Base-by-base conservation (phyloP, 768 basidiomycete genomes). In the Tricholoma saponaceum region DNA sequence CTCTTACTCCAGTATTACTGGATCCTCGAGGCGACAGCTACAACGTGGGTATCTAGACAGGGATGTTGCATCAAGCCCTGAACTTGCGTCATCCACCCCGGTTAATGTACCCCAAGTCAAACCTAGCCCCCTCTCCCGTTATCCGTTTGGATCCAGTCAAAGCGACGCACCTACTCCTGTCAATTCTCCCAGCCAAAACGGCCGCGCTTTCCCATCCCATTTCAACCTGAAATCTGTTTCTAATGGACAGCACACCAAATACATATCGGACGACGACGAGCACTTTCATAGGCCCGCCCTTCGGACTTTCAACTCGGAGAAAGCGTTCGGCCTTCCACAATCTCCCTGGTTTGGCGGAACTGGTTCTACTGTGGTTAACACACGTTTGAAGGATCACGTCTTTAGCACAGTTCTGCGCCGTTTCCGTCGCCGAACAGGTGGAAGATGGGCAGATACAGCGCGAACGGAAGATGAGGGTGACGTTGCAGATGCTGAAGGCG, bases 361-460 rank as follows among this genome's bases (percentile, higher is more conserved):
- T 2, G 96, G 96, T 1, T 92, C 90, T 13, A 98, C 97, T 5
- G 82, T 87, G 54, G 95, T 98, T 58, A 98, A 99, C 70, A 93
- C 90, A 37, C 91, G 85, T 69, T 76, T 99, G 57, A 95, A 95
- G 72, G 95, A 98, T 67, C 94, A 96, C 64, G 93, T 99, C 47
- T 96, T 99, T 68, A 90, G 84, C 59, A 90, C 91, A 16, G 85
- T 98, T 30, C 76, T 98, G 60, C 84, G 86, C 50, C 80, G 90
- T 57, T 83, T 93, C 57, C 79, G 82, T 37, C 82, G 83, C 62
- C 82, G 82, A 32, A 73, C 75, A 9, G 76, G 71, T 41, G 76
- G 75, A 22, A 70, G 75, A 28, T 70, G 71, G 62, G 66, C 66
- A 12, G 68, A 74, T 41, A 73, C 66, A 35, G 67, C 73, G 23